Percentiles rank a stretch among this genome's conserved stretches.
Evolutionary conservation across 108 stramenopile genomes (phyloP).

Genomic region (Pseudonitzschia multistriata): DNA sequence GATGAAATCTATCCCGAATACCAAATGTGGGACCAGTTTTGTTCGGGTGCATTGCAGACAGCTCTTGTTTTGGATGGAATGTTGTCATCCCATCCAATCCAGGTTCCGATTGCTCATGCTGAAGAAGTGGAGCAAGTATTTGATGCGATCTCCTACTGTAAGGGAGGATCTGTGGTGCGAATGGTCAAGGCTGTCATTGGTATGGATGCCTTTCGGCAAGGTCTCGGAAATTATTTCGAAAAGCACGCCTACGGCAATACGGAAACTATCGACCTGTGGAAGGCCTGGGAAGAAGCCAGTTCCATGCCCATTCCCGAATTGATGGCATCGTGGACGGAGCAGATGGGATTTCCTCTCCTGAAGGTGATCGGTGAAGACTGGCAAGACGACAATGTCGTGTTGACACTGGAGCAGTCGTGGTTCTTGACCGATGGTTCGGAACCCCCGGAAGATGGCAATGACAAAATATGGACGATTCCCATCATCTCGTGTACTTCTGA

Average conservation of each 20-base stretch:
- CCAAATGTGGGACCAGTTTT: slow-evolving; percentile 87
- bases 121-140: slow-evolving; percentile 98
- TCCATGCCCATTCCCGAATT: slow-evolving; percentile 86
- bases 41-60: slow-evolving; percentile 70
- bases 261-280: slow-evolving; percentile 91
- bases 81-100: slow-evolving; percentile 87
- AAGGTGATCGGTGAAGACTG: slow-evolving; percentile 68
- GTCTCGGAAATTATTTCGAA: slow-evolving; percentile 82
- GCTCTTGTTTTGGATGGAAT: slow-evolving; percentile 90
- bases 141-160: slow-evolving; percentile 90
- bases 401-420: slow-evolving; percentile 87
- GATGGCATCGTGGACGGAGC: slow-evolving; percentile 94
- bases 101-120: slow-evolving; percentile 89
- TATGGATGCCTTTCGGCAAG: slow-evolving; percentile 75
- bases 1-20: slow-evolving; percentile 60
- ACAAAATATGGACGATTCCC: slow-evolving; percentile 92
- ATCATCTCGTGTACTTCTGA: slow-evolving; percentile 79
- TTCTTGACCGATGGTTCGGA: slow-evolving; percentile 87
- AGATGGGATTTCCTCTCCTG: slow-evolving; percentile 92
- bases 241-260: slow-evolving; percentile 89
- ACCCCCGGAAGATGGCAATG: slow-evolving; percentile 53
- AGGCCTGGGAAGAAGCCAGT: slow-evolving; percentile 88
- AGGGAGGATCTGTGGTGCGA: slow-evolving; percentile 85
- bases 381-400: slow-evolving; percentile 67
- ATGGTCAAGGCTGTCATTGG: slow-evolving; percentile 93